Percentiles rank a stretch among this genome's conserved stretches.
phyloP scores from a whole-genome alignment of 805 yeast genomes.

The Cyberlindnera meyerae region DNA sequence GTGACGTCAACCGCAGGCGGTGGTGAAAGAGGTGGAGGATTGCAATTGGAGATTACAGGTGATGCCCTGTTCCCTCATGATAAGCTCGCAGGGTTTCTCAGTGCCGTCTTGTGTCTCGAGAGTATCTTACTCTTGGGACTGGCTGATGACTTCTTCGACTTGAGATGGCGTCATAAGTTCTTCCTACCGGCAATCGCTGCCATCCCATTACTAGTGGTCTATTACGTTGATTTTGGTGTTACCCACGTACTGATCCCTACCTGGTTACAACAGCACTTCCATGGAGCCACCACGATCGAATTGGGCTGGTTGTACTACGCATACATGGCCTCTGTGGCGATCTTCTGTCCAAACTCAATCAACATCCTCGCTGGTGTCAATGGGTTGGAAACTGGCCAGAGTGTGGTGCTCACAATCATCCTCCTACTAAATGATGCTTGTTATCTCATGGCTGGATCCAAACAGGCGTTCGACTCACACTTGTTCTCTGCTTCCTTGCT shows the following conservation, averaged over 20 bases:
- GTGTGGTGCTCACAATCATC: constrained; percentile 68
- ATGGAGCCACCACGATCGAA: constrained; percentile 48
- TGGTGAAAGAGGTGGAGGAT: constrained; percentile 45
- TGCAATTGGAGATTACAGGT: constrained; percentile 11
- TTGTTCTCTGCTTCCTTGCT: constrained; percentile 72
- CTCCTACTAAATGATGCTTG: constrained; percentile 72
- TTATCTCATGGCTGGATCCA: constrained; percentile 48
- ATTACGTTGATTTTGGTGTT: constrained; percentile 89
- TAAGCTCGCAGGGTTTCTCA: constrained; percentile 77
- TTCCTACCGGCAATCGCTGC: constrained; percentile 93
- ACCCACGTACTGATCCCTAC: constrained; percentile 80
- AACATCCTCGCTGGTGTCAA: constrained; percentile 95
- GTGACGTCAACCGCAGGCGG: constrained; percentile 56
- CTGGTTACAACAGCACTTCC: constrained; percentile 44
- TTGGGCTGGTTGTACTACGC: constrained; percentile 74
- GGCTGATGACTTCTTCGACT: constrained; percentile 91
- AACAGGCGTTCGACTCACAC: constrained; percentile 61
- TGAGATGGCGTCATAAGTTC: constrained; percentile 96
- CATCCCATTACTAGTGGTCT: constrained; percentile 84
- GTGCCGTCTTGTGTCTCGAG: constrained; percentile 79
- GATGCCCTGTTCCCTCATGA: constrained; percentile 61
- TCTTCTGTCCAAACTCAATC: constrained; percentile 93
- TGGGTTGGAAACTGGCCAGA: constrained; percentile 95
- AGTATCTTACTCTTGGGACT: constrained; percentile 82
- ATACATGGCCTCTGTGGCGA: constrained; percentile 89